Conservation (phyloP, 495 filamentous ascomycete species). For the Penicillium silybi region DNA sequence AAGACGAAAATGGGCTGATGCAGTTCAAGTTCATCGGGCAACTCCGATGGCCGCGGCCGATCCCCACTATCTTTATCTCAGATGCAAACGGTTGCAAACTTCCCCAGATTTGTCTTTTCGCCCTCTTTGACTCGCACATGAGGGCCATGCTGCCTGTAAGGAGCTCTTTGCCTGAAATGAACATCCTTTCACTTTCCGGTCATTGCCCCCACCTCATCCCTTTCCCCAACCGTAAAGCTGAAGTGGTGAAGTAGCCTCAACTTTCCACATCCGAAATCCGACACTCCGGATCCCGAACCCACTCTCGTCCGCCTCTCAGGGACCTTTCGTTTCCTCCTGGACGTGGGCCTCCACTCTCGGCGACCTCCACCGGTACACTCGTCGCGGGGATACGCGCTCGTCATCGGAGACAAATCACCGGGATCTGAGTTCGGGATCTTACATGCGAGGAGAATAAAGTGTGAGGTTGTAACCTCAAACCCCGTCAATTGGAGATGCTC, state of each 20-base stretch:
- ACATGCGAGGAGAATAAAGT: neutral
- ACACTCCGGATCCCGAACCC: conserved; percentile 19
- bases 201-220: neutral
- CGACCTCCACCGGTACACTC: conserved; percentile 4
- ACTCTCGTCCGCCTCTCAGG: neutral
- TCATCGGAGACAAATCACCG: neutral
- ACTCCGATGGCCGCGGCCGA: conserved; percentile 44
- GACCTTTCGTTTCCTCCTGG: neutral
- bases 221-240: neutral
- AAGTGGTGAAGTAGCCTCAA: conserved; percentile 1
- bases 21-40: conserved; percentile 29
- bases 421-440: neutral
- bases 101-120: neutral
- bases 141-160: neutral
- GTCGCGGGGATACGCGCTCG: conserved; percentile 1
- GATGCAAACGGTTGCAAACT: neutral
- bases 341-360: conserved; percentile 2
- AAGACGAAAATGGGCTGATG: conserved; percentile 16
- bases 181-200: neutral
- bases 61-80: conserved; percentile 34
- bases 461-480: neutral
- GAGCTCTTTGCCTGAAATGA: neutral
- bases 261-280: conserved; percentile 14
- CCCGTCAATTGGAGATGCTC: neutral
- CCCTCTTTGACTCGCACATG: neutral